Evolutionary conservation across 2,329 filamentous ascomycete genomes (phyloP), one percentile per base, ranked within the genome.

Genomic region (Golovinomyces cichoracearum): DNA sequence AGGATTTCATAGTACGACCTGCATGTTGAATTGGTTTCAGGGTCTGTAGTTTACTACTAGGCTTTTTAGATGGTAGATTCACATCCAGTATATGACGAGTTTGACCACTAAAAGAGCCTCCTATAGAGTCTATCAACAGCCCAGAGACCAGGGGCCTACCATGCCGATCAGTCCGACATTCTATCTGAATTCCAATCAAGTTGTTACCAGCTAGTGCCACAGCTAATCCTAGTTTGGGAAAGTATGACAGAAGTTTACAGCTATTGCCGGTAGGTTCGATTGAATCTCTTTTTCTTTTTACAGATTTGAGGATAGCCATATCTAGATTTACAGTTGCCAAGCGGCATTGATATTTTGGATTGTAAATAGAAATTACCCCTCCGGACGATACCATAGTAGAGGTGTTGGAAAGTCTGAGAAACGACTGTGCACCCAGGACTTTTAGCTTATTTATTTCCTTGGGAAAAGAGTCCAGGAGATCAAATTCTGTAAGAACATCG

Each of bases 101-200:
- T 54, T 53, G 61, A 1, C 66, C 50, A n/a, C 48, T 57, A 4
- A 72, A 64, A 2, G 78, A 80, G 51, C 77, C 77, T 1, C 80
- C 78, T 48, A 86, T 73, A 0, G 80, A 80, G 58, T 86, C 80
- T 29, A 82, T 78, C 23, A 86, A 64, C 6, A 82, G 66, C 7
- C 78, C 77, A 47, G 74, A 70, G 0, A 66, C 64, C 35, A 70
- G 70, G 33, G 71, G 66, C 61, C 73, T 71, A 53, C 67, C 71
- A 50, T 67, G 66, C n/a, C 71, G 66, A 42, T 63, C 65, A 56
- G 69, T 69, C 1, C 74, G 74, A 1, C 71, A 70, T 57, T 79
- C 74, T n/a, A 80, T 64, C 56, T 84, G 80, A 47, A 85, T 68
- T 1, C 74, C 79, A 15, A 83, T 66, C 27, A 88, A 64, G 41